A percentile compares a stretch with the other conserved stretches of the same genome.
Evolutionary conservation across 1,284 basidiomycete genomes (phyloP).

Genomic region (Boletus smithii): DNA sequence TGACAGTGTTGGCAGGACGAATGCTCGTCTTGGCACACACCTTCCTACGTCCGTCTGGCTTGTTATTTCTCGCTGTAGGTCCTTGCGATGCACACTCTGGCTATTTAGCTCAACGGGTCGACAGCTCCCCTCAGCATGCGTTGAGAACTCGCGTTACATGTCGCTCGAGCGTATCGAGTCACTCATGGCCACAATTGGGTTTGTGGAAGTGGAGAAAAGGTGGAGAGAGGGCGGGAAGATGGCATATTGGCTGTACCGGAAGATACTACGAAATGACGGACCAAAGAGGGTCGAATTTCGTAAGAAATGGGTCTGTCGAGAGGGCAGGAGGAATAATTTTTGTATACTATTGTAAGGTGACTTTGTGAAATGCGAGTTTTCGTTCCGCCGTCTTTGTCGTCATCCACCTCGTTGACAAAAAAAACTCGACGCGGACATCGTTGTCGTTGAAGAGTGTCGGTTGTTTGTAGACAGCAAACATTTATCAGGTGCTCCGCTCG

Average conservation of each 20-base stretch:
- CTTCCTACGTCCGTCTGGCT: constrained; percentile 53
- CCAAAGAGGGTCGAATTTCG: constrained; percentile 34
- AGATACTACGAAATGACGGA: constrained; percentile 24
- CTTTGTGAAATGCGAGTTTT: too few relatives aligned
- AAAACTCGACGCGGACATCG: constrained; percentile 7
- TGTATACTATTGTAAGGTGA: constrained; percentile 46
- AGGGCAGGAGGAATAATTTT: constrained; percentile 81
- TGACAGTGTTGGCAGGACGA: constrained; percentile 45
- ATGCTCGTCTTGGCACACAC: constrained; percentile 69
- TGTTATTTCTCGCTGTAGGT: constrained; percentile 74
- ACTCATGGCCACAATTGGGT: constrained; percentile 66
- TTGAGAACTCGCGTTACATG: constrained; percentile 80
- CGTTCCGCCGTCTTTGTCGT: constrained; percentile 9
- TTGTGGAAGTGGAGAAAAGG: constrained; percentile 53
- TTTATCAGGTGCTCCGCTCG: constrained; percentile 15
- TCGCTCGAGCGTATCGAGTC: constrained; percentile 53
- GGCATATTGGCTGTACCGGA: constrained; percentile 71
- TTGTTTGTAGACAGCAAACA: constrained; percentile 30
- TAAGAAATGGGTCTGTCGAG: constrained; percentile 59
- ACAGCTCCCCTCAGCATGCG: constrained; percentile 78
- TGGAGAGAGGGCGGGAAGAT: constrained; percentile 72
- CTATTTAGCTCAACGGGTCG: not conserved
- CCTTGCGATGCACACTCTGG: not conserved
- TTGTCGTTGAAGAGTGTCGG: constrained; percentile 20
- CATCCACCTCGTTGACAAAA: constrained; percentile 11